phyloP scores from a whole-genome alignment of 139 green algal genomes.

The Chlamydomonas schloesseri region DNA sequence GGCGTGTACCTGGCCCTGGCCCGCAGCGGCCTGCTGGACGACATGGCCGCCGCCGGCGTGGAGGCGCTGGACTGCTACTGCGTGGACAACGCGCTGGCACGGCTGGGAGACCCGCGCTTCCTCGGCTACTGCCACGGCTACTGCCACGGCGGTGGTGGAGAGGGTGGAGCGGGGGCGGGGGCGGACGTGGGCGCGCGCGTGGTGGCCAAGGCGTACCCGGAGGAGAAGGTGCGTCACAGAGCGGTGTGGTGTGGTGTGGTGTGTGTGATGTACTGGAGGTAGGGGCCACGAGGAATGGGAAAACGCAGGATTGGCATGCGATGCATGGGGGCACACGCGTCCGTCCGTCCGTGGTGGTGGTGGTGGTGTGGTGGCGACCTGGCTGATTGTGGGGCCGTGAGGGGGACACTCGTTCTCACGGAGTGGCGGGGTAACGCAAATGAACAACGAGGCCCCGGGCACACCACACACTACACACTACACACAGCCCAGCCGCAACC shows the following conservation, averaged over 20 bases:
- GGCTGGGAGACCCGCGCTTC: slow-evolving; percentile 85
- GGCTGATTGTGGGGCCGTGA: too few species aligned
- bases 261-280: too few species aligned
- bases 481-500: too few species aligned
- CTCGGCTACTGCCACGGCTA: slow-evolving; percentile 64
- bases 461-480: too few species aligned
- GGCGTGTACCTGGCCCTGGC: slow-evolving; percentile 91
- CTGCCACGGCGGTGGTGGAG: background rate
- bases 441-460: too few species aligned
- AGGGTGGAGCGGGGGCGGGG: too few species aligned
- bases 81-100: slow-evolving; percentile 92
- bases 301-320: too few species aligned
- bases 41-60: slow-evolving; percentile 76
- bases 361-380: too few species aligned
- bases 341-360: too few species aligned
- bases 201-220: slow-evolving; percentile 81
- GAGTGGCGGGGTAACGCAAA: too few species aligned
- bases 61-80: slow-evolving; percentile 89
- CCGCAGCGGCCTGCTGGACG: slow-evolving; percentile 56
- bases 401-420: too few species aligned
- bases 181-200: slow-evolving; percentile 71
- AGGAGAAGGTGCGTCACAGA: slow-evolving; percentile 84
- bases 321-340: too few species aligned
- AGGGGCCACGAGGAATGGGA: background rate
- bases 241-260: background rate